Evolutionary conservation across 768 basidiomycete genomes (phyloP).

Genomic region (Leccinum variicolor): DNA sequence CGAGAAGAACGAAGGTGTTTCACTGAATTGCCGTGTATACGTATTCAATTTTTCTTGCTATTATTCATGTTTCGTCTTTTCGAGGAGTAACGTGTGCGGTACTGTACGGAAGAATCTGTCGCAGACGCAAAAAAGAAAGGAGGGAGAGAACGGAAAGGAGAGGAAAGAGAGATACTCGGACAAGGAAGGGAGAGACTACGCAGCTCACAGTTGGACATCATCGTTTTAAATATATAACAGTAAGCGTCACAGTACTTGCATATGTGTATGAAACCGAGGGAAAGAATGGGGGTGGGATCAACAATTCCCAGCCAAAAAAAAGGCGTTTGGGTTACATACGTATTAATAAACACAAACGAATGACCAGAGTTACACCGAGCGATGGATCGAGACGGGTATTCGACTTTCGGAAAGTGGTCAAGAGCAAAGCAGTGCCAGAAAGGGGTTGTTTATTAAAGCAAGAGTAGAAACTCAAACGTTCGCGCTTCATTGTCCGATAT

Average conservation of each 20-base stretch:
- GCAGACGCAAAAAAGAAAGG: not conserved
- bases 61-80: not conserved
- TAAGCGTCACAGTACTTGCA: not conserved
- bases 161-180: not conserved
- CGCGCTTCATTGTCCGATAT: slow-evolving; percentile 1
- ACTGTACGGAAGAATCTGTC: not conserved
- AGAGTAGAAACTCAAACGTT: not conserved
- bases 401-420: not conserved
- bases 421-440: not conserved
- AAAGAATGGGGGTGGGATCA: not conserved
- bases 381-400: not conserved
- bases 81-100: not conserved
- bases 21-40: not conserved
- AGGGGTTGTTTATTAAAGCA: not conserved
- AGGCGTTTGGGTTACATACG: not conserved
- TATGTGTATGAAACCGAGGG: not conserved
- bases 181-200: not conserved
- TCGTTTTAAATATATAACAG: not conserved
- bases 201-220: not conserved
- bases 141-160: no score
- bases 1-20: not conserved
- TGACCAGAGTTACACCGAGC: not conserved
- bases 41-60: not conserved
- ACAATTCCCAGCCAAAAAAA: not conserved
- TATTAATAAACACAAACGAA: slow-evolving; percentile 2